phyloP scores from a whole-genome alignment of 73 alveolate species.

The Effrenium voratum region DNA sequence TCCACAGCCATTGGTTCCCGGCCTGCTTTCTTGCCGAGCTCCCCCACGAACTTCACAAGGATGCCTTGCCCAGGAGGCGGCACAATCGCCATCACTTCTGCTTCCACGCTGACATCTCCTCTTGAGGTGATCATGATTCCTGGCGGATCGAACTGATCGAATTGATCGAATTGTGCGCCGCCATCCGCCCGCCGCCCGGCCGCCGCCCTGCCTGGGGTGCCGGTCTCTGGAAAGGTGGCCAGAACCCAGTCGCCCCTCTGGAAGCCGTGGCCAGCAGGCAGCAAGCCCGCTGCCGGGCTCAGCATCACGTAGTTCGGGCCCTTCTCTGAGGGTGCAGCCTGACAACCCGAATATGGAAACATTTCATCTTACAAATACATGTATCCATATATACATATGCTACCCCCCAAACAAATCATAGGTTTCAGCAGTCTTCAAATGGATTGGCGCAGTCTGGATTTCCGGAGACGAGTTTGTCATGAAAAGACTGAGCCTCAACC shows the following conservation, averaged over 20 bases:
- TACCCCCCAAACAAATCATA: too few relatives aligned
- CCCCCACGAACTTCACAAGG: constrained; percentile 75
- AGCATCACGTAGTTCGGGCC: constrained; percentile 61
- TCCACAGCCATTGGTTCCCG: background rate
- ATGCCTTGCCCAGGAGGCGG: constrained; percentile 87
- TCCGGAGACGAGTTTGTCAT: too few relatives aligned
- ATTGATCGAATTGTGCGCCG: too few relatives aligned
- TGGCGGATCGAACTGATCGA: too few relatives aligned
- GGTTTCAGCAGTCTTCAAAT: too few relatives aligned
- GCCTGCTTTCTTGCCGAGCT: constrained; percentile 81
- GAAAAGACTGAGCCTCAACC: too few relatives aligned
- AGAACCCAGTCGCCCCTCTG: constrained; percentile 84
- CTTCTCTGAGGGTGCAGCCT: constrained; percentile 79
- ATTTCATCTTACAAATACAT: background rate
- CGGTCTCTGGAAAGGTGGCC: constrained; percentile 62
- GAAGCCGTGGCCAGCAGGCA: constrained; percentile 64
- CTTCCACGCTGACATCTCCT: constrained; percentile 71
- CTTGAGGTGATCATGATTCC: constrained; percentile 74
- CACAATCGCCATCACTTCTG: constrained; percentile 55
- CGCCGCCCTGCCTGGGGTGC: constrained; percentile 55
- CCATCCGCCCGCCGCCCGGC: too few relatives aligned
- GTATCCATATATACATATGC: too few relatives aligned
- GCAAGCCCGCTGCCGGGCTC: constrained; percentile 69
- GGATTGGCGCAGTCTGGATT: too few relatives aligned
- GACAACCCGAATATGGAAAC: background rate